Percentiles rank a stretch among this genome's conserved stretches.
Conservation (phyloP, 2,329 filamentous ascomycete genomes). For the Alternaria angustiovoidea region DNA sequence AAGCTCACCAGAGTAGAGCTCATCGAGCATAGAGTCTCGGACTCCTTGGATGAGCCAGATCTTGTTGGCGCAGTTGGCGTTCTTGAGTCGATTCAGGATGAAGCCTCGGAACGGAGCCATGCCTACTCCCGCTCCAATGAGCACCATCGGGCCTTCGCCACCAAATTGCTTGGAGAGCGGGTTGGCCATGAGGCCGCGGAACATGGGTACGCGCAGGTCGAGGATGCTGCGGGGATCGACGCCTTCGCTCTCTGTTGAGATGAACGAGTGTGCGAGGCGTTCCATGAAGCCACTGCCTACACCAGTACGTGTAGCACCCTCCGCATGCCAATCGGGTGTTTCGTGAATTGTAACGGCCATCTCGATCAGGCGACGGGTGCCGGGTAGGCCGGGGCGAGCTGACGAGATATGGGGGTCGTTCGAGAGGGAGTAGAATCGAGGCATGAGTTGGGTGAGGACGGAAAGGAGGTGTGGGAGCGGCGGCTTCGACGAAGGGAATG, state of each 20-base stretch:
- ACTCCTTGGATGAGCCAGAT: slow-evolving; percentile 96
- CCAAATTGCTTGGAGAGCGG: slow-evolving; percentile 91
- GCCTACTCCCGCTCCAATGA: slow-evolving; percentile 95
- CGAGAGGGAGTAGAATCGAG: slow-evolving; percentile 96
- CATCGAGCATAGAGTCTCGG: slow-evolving; percentile 91
- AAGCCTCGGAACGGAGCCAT: slow-evolving; percentile 98
- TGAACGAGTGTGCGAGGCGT: slow-evolving; percentile 76
- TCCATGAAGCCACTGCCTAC: slow-evolving; percentile 95
- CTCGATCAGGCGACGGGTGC: slow-evolving; percentile 80
- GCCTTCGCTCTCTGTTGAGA: slow-evolving; percentile 69
- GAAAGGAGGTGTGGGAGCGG: slow-evolving; percentile 84
- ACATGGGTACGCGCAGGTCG: slow-evolving; percentile 89
- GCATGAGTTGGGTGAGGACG: slow-evolving; percentile 87
- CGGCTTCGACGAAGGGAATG: slow-evolving; percentile 91
- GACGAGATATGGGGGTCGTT: slow-evolving; percentile 90
- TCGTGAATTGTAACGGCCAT: slow-evolving; percentile 98
- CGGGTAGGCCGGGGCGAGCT: slow-evolving; percentile 71
- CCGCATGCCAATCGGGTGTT: slow-evolving; percentile 76
- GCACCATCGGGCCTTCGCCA: slow-evolving; percentile 93
- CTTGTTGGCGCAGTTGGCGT: slow-evolving; percentile 96
- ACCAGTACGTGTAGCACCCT: slow-evolving; percentile 71
- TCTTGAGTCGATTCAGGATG: slow-evolving; percentile 91
- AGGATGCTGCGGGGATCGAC: slow-evolving; percentile 56
- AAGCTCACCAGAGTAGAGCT: slow-evolving; percentile 96
- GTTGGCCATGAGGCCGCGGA: slow-evolving; percentile 97